Conservation (phyloP, 176 grass and related monocot species). For the Neostapfia colusana region DNA sequence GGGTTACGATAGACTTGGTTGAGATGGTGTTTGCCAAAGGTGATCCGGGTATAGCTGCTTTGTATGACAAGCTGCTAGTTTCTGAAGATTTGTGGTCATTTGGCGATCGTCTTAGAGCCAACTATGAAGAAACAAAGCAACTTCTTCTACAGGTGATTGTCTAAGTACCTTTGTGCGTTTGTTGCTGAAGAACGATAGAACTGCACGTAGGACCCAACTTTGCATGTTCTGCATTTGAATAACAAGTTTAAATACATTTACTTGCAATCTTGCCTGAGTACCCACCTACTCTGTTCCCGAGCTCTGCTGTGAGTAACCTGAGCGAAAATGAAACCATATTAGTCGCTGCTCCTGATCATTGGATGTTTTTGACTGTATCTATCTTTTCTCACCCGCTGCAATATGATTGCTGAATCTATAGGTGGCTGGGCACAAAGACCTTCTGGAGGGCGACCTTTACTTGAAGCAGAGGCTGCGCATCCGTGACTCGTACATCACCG, state of each 20-base stretch:
- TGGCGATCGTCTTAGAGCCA: slow-evolving; percentile 66
- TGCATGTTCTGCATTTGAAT: background rate
- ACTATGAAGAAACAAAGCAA: slow-evolving; percentile 78
- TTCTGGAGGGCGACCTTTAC: slow-evolving; percentile 87
- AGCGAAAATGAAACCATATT: background rate
- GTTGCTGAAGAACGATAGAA: background rate
- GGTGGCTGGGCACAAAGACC: slow-evolving; percentile 90
- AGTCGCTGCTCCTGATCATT: background rate
- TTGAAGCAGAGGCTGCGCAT: slow-evolving; percentile 81
- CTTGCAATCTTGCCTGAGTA: too few relatives aligned
- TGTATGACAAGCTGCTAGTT: slow-evolving; percentile 89
- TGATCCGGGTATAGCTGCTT: slow-evolving; percentile 86
- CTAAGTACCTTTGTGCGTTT: background rate
- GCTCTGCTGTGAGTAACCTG: too few relatives aligned
- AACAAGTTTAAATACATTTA: too few relatives aligned
- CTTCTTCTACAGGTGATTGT: slow-evolving; percentile 81
- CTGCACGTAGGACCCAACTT: too few relatives aligned
- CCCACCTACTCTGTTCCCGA: too few relatives aligned
- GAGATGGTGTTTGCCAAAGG: slow-evolving; percentile 98
- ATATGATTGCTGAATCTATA: slow-evolving; percentile 24
- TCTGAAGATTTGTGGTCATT: slow-evolving; percentile 76
- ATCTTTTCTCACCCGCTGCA: background rate
- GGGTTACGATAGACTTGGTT: slow-evolving; percentile 90
- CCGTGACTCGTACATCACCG: slow-evolving; percentile 85
- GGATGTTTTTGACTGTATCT: background rate